A percentile compares a stretch with the other conserved stretches of the same genome.
phyloP scores from a whole-genome alignment of 768 basidiomycete species.

The Boletus pseudo-olivaceus region DNA sequence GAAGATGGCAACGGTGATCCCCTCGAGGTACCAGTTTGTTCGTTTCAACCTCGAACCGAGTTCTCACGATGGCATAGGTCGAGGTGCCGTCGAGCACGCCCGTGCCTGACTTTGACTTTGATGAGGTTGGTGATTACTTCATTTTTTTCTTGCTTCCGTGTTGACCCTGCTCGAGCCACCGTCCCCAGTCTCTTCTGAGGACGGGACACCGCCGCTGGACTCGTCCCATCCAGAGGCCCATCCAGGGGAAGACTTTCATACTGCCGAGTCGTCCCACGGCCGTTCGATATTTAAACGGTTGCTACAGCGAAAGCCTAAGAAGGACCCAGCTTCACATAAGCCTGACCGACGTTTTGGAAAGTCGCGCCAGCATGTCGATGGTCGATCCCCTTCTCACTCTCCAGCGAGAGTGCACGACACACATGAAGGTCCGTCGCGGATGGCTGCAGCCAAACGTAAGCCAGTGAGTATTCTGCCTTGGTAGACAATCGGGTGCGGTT shows the following conservation, averaged over 20 bases:
- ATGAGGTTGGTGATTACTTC: not conserved
- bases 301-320: not conserved
- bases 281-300: too few relatives aligned
- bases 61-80: not conserved
- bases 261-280: not conserved
- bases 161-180: not conserved
- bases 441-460: not conserved
- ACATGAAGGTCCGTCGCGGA: not conserved
- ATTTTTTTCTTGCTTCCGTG: not conserved
- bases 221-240: too few relatives aligned
- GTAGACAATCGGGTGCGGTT: too few relatives aligned
- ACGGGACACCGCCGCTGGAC: not conserved
- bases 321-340: not conserved
- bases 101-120: not conserved
- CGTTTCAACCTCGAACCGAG: not conserved
- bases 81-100: not conserved
- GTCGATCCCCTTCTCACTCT: not conserved
- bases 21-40: not conserved
- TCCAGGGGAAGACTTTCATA: not conserved
- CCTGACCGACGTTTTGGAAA: not conserved
- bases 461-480: not conserved
- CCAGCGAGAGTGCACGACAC: not conserved
- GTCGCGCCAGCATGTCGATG: not conserved
- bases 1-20: not conserved
- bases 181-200: not conserved